Conservation (phyloP, 2,329 filamentous ascomycete species). For the Purpureocillium lavendulum region DNA sequence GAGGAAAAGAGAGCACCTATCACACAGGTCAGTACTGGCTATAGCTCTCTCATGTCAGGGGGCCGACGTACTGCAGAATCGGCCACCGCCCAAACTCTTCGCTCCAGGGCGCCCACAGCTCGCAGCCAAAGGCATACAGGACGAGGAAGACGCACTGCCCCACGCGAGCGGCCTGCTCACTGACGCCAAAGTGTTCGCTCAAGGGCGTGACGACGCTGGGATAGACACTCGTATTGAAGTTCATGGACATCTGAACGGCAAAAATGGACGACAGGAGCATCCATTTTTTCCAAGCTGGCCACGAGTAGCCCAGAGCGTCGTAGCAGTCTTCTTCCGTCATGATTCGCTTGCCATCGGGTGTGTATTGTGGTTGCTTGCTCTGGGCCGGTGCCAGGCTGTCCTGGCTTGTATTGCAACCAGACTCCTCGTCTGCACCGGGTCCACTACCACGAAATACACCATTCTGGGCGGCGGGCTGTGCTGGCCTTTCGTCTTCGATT, state of each 20-base stretch:
- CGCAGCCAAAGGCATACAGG: constrained; percentile 75
- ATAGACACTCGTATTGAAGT: constrained; percentile 68
- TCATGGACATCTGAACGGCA: constrained; percentile 66
- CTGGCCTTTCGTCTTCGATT: too few species aligned
- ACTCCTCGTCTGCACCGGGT: too few species aligned
- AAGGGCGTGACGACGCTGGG: constrained; percentile 59
- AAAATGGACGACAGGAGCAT: constrained; percentile 62
- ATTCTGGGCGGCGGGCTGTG: too few species aligned
- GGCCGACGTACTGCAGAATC: constrained; percentile 50
- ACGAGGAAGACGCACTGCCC: constrained; percentile 70
- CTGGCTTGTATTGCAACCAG: too few species aligned
- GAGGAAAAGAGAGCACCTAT: constrained; percentile 48
- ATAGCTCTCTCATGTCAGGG: too few species aligned
- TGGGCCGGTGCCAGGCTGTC: too few species aligned
- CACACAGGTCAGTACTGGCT: too few species aligned
- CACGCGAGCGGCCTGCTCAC: constrained; percentile 51
- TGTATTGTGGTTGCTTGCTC: neutral
- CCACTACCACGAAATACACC: too few species aligned
- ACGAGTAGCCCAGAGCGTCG: constrained; percentile 54
- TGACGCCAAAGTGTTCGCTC: constrained; percentile 50
- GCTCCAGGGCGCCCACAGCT: constrained; percentile 80
- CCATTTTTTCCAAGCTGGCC: constrained; percentile 58
- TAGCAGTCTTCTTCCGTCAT: constrained; percentile 51
- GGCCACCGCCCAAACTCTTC: constrained; percentile 73
- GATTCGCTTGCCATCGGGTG: constrained; percentile 27